A percentile compares a stretch with the other conserved stretches of the same genome.
phyloP scores from a whole-genome alignment of 1,284 basidiomycete genomes.

The Calocybe gambosa region DNA sequence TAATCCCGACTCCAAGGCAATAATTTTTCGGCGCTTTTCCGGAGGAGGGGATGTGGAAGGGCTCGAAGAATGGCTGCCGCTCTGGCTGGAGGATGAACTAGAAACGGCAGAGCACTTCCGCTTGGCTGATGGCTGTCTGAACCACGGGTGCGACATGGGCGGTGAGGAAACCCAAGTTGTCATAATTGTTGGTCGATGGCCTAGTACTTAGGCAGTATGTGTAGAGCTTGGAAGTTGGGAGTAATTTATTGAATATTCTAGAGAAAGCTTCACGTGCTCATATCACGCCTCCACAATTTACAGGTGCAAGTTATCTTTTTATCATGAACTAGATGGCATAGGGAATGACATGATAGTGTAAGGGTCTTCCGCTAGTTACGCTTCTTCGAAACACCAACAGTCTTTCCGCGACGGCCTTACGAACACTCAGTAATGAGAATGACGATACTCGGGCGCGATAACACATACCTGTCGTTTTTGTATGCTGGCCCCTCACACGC shows the following conservation, averaged over 20 bases:
- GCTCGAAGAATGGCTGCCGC: conserved; percentile 6
- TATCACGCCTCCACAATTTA: too few relatives aligned
- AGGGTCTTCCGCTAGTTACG: conserved; percentile 49
- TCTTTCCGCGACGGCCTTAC: conserved; percentile 82
- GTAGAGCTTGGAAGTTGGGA: not conserved
- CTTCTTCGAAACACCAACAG: conserved; percentile 92
- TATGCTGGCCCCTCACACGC: conserved; percentile 96
- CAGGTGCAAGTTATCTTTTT: too few relatives aligned
- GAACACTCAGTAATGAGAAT: not conserved
- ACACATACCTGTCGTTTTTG: conserved; percentile 90
- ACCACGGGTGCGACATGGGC: conserved; percentile 50
- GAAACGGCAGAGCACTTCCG: conserved; percentile 33
- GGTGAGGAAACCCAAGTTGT: conserved; percentile 20
- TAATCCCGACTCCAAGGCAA: conserved; percentile 50
- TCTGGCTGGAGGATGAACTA: conserved; percentile 11
- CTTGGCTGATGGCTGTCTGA: conserved; percentile 39
- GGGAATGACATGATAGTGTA: conserved; percentile 4
- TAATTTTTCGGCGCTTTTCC: conserved; percentile 43
- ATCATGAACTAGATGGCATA: too few relatives aligned
- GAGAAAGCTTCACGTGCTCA: conserved; percentile 6
- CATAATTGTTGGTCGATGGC: conserved; percentile 9
- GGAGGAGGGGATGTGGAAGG: conserved; percentile 19
- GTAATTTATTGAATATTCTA: conserved; percentile 5
- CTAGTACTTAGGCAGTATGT: too few relatives aligned
- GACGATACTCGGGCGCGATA: not conserved